Evolutionary conservation across 768 basidiomycete genomes (phyloP), one percentile per base, ranked within the genome.

Genomic region (Mycena galopus): DNA sequence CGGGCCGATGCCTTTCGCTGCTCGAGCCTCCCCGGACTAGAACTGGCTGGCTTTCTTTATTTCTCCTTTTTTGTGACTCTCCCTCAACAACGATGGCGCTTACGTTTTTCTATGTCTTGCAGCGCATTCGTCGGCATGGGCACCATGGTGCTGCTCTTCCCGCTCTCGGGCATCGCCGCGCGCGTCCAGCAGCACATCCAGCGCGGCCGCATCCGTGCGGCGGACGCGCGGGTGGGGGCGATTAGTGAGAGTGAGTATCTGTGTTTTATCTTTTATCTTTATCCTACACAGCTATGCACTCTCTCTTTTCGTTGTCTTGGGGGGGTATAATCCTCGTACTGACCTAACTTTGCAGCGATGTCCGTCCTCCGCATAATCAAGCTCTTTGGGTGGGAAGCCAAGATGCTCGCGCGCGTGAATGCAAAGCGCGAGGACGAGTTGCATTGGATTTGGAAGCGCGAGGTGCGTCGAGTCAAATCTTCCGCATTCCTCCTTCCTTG

Each of bases 301-400:
- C 19, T 42, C 7, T 14, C 16, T 47, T 47, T 47, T n/a, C 44
- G 2, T 47, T 47, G 21, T n/a, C n/a, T 21, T 16, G 35, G 14
- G 35, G 14, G 8, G 35, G n/a, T n/a, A 37, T 7, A 37, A 37
- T 44, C 16, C 7, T 44, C 16, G 16, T 21, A 11, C 21, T 7
- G 2, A 14, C 68, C 32, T 17, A 47, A 7, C 17, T 23, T 33
- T 17, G 11, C 64, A 84, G 85, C 80, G 14, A 79, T 86, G 76
- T 79, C 78, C 61, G 79, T 84, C 21, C 74, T 88, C 16, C 84
- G 88, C 19, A 88, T 89, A 84, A 82, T 88, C 78, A 89, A 89
- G 79, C 82, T 93, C 50, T 93, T 94, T 74, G 93, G 86, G 11
- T 88, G 93, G 87, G 87, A 91, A 85, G 85, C 87, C 68, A 86